A percentile compares a stretch with the other conserved stretches of the same genome.
Conservation (phyloP, 306 rosid genomes). For the Cercis canadensis region DNA sequence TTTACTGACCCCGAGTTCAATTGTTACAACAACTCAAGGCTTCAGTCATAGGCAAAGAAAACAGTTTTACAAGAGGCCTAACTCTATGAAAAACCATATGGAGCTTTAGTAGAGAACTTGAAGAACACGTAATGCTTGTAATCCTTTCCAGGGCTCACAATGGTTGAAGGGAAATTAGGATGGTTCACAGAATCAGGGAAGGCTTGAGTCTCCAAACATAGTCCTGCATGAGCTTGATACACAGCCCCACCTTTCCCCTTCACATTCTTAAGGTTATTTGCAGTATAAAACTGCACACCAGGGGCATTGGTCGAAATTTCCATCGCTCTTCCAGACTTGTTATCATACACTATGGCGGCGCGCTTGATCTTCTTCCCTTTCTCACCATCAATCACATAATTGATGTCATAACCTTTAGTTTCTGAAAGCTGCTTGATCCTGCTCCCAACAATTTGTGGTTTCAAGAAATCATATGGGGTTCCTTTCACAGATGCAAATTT, state of each 20-base stretch:
- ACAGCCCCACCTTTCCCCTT: conserved; percentile 63
- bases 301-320: conserved; percentile 61
- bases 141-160: conserved; percentile 61
- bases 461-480: conserved; percentile 81
- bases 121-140: conserved; percentile 62
- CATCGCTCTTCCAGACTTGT: conserved; percentile 60
- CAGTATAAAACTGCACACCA: conserved; percentile 65
- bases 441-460: conserved; percentile 63
- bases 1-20: background rate
- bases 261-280: conserved; percentile 48
- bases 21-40: background rate
- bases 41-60: background rate
- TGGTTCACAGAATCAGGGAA: conserved; percentile 80
- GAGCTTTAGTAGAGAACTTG: conserved; percentile 55
- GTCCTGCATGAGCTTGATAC: conserved; percentile 56
- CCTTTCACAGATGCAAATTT: conserved; percentile 58
- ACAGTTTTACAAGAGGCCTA: background rate
- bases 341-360: conserved; percentile 53
- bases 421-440: conserved; percentile 56
- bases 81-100: conserved; percentile 24
- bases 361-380: conserved; percentile 35
- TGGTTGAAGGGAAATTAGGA: conserved; percentile 77
- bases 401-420: conserved; percentile 72
- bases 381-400: conserved; percentile 67
- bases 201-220: conserved; percentile 78